A percentile compares a stretch with the other conserved stretches of the same genome.
Evolutionary conservation across 1,284 basidiomycete species (phyloP).

Genomic region (Caloboletus firmus): DNA sequence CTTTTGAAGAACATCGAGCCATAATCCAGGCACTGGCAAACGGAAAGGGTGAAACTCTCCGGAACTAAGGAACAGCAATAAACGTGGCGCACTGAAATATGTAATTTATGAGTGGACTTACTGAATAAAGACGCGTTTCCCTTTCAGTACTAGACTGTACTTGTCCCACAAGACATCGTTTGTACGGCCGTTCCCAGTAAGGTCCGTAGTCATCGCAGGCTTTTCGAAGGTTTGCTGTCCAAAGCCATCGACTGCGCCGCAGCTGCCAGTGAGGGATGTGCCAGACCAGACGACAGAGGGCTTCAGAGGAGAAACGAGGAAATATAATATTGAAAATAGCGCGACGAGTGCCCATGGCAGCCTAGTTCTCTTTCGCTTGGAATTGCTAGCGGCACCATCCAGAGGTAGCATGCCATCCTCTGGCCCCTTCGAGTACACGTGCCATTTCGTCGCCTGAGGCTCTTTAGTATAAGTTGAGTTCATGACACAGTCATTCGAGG

Average conservation of each 20-base stretch:
- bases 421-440: background rate
- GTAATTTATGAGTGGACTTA: constrained; percentile 13
- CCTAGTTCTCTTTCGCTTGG: constrained; percentile 8
- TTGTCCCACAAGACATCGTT: constrained; percentile 34
- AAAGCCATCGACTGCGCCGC: background rate
- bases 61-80: constrained; percentile 35
- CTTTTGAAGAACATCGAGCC: constrained; percentile 83
- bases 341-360: constrained; percentile 17
- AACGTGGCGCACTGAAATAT: background rate
- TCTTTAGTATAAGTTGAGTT: constrained; percentile 4
- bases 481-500: constrained; percentile 1
- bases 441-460: background rate
- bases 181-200: constrained; percentile 35
- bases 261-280: background rate
- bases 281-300: constrained; percentile 2
- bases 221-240: background rate
- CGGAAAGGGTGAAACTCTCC: constrained; percentile 86
- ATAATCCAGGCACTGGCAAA: constrained; percentile 74
- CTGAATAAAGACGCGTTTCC: constrained; percentile 36
- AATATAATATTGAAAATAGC: constrained; percentile 21
- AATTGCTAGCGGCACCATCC: background rate
- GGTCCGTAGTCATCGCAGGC: background rate
- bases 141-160: constrained; percentile 35
- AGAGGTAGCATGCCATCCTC: constrained; percentile 4
- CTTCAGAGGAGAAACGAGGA: constrained; percentile 19